Conservation (phyloP, 306 rosid species). For the Cucurbita maxima region DNA sequence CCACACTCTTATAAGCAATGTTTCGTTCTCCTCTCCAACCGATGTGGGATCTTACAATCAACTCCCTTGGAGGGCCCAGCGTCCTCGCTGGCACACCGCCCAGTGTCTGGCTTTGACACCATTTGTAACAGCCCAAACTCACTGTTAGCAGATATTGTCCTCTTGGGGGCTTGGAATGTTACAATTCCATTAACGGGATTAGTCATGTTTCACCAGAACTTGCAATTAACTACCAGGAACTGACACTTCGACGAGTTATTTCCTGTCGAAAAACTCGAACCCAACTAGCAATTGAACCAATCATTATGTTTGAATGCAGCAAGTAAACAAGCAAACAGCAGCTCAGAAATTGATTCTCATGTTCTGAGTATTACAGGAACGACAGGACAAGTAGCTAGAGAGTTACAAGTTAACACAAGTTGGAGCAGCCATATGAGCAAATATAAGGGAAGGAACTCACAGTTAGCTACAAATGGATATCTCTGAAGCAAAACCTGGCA, state of each 20-base stretch:
- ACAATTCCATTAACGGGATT: too few relatives aligned
- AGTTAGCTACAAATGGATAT: not conserved
- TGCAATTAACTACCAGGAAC: not conserved
- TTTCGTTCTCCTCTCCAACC: too few relatives aligned
- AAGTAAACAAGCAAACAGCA: not conserved
- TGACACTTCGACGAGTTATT: not conserved
- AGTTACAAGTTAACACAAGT: not conserved
- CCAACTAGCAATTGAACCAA: not conserved
- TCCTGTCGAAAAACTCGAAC: not conserved
- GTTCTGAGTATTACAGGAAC: not conserved
- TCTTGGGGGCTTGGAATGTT: too few relatives aligned
- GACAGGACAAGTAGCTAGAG: not conserved
- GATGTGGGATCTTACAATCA: too few relatives aligned
- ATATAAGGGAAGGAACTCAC: not conserved
- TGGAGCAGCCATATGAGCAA: not conserved
- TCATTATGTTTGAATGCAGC: not conserved
- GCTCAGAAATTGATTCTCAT: not conserved
- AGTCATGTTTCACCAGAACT: not conserved
- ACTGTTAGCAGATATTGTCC: too few relatives aligned
- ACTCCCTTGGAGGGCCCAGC: too few relatives aligned
- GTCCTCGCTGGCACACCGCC: too few relatives aligned
- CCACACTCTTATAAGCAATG: too few relatives aligned
- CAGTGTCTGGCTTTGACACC: too few relatives aligned
- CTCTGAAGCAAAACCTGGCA: not conserved
- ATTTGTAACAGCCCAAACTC: too few relatives aligned